Conservation (phyloP, 2,329 filamentous ascomycete genomes). For the Claviceps fusiformis region DNA sequence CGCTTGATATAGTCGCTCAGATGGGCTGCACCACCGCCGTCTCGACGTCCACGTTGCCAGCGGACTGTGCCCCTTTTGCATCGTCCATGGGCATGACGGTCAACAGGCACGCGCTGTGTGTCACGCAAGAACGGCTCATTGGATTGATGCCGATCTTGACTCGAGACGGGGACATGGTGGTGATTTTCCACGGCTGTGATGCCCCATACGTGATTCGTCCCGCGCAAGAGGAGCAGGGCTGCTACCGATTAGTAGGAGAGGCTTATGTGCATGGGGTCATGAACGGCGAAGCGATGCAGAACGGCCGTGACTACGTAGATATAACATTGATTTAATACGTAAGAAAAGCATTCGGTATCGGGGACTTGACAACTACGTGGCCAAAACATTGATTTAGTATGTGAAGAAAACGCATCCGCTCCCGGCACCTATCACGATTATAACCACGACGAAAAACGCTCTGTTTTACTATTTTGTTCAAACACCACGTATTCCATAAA, state of each 20-base stretch:
- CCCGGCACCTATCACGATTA: too few relatives aligned
- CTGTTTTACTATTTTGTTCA: too few relatives aligned
- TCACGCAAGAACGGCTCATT: constrained; percentile 3
- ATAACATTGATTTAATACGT: constrained; percentile 1
- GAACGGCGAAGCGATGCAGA: constrained; percentile 6
- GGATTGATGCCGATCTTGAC: constrained; percentile 5
- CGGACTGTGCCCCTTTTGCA: constrained; percentile 2
- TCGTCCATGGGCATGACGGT: neutral
- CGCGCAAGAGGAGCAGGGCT: neutral
- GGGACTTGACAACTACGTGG: neutral
- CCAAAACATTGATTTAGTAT: constrained; percentile 1
- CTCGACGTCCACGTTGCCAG: constrained; percentile 1
- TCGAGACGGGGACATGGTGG: constrained; percentile 3
- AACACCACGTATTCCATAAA: neutral
- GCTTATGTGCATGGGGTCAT: constrained; percentile 8
- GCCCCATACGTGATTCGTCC: constrained; percentile 6
- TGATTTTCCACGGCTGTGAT: constrained; percentile 6
- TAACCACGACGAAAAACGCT: too few relatives aligned
- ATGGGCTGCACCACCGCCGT: constrained; percentile 1
- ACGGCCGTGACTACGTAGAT: neutral
- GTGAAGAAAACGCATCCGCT: too few relatives aligned
- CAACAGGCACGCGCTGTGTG: constrained; percentile 3
- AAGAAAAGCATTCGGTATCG: too few relatives aligned
- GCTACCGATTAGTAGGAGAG: constrained; percentile 6
- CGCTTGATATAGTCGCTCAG: neutral